Percentiles rank a stretch among this genome's conserved stretches.
phyloP scores from a whole-genome alignment of 139 green algal species.

The Limnomonas spitsbergensis region DNA sequence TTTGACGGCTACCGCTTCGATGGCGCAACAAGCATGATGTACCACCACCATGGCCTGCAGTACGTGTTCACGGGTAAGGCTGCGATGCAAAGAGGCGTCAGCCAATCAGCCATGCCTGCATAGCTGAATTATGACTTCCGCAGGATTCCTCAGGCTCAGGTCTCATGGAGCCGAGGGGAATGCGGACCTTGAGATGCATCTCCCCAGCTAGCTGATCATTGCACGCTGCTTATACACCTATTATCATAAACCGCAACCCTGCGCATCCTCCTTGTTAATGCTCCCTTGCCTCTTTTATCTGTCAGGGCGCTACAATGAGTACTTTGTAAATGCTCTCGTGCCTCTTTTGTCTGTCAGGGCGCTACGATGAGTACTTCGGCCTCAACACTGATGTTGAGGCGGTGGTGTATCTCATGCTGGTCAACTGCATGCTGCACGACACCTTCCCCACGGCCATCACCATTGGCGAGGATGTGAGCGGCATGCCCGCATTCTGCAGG shows the following conservation, averaged over 20 bases:
- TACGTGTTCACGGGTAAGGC: constrained; percentile 91
- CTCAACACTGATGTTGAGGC: constrained; percentile 88
- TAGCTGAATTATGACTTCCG: too few species aligned
- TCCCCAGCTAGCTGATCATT: too few species aligned
- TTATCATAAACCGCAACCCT: too few species aligned
- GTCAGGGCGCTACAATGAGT: constrained; percentile 48
- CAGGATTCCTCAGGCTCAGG: too few species aligned
- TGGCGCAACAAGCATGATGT: constrained; percentile 97
- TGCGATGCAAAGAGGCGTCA: too few species aligned
- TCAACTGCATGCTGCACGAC: constrained; percentile 91
- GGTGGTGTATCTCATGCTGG: constrained; percentile 60
- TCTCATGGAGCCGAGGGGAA: too few species aligned
- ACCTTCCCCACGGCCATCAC: constrained; percentile 86
- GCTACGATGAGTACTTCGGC: constrained; percentile 85
- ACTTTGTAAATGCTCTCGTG: constrained; percentile 41
- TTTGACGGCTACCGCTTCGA: constrained; percentile 94
- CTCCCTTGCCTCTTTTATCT: not conserved
- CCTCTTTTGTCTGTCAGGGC: constrained; percentile 6
- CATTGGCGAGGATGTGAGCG: constrained; percentile 91
- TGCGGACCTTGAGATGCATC: too few species aligned
- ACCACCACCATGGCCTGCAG: constrained; percentile 93
- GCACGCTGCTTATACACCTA: too few species aligned
- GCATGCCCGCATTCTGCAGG: constrained; percentile 93
- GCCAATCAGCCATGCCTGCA: too few species aligned
- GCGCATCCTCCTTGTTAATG: too few species aligned